phyloP scores from a whole-genome alignment of 163 green algal species.

The Smithsoniella earleae region DNA sequence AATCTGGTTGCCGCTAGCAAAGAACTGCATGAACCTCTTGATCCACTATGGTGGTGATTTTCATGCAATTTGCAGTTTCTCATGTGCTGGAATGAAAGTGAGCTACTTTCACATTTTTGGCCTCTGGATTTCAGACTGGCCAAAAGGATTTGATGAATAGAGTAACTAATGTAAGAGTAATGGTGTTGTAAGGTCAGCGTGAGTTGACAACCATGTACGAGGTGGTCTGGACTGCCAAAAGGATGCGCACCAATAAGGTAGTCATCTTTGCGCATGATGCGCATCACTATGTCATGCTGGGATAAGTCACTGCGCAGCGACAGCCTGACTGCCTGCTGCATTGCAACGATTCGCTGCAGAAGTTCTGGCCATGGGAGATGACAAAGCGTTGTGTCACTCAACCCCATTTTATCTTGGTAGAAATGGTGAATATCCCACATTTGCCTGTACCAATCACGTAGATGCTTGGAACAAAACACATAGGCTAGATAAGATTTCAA shows the following conservation, averaged over 20 bases:
- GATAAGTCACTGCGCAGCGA: constrained; percentile 54
- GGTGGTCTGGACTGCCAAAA: constrained; percentile 37
- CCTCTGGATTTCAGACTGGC: no score
- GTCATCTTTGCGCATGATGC: constrained; percentile 90
- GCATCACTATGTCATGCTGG: constrained; percentile 73
- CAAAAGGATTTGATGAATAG: no score
- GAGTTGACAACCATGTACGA: neutral
- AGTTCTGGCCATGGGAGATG: constrained; percentile 74
- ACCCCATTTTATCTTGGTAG: constrained; percentile 62
- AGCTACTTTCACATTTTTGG: no score
- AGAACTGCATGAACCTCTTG: no score
- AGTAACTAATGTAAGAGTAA: neutral
- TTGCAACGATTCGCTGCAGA: constrained; percentile 66
- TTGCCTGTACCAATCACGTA: constrained; percentile 38
- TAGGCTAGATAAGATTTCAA: no score
- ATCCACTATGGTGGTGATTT: no score
- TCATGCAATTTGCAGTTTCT: no score
- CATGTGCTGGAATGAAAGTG: no score
- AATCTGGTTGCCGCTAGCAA: no score
- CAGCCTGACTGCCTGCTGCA: constrained; percentile 65
- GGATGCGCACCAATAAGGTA: constrained; percentile 64
- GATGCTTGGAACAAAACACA: no score
- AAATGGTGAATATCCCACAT: constrained; percentile 55
- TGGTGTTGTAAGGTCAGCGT: neutral
- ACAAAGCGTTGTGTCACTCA: constrained; percentile 44